Evolutionary conservation across 352 stramenopile genomes (phyloP).

Genomic region (Globisporangium iwayamae): DNA sequence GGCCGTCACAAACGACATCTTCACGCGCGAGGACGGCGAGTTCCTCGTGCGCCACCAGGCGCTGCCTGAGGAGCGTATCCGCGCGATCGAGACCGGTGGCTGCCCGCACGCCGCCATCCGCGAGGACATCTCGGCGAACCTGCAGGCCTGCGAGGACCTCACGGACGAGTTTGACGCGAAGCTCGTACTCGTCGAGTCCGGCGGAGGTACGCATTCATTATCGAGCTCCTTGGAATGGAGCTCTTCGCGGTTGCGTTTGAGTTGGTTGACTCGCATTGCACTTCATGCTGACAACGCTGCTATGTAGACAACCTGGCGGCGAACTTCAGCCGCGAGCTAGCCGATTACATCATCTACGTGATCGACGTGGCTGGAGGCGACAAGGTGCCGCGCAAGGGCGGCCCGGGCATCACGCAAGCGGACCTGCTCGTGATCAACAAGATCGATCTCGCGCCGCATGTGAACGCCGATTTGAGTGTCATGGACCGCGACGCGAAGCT

Average conservation of each 20-base stretch:
- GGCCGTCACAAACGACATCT: conserved; percentile 99
- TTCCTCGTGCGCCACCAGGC: conserved; percentile 95
- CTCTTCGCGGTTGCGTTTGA: too few species aligned
- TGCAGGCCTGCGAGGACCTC: conserved; percentile 94
- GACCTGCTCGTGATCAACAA: conserved; percentile 99
- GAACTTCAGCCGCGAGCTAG: conserved; percentile 96
- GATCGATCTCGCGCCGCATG: conserved; percentile 95
- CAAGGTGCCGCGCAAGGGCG: conserved; percentile 97
- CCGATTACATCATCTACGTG: conserved; percentile 98
- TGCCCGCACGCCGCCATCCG: conserved; percentile 97
- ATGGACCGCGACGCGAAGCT: conserved; percentile 94
- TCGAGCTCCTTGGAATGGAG: not conserved
- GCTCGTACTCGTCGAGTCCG: conserved; percentile 89
- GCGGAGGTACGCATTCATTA: conserved; percentile 45
- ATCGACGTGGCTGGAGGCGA: conserved; percentile 98
- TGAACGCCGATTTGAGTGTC: conserved; percentile 92
- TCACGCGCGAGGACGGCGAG: conserved; percentile 97
- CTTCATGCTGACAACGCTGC: not conserved
- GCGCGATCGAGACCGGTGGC: conserved; percentile 96
- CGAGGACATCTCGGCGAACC: conserved; percentile 97
- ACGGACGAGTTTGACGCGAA: conserved; percentile 86
- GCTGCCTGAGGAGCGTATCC: conserved; percentile 89
- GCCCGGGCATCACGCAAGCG: conserved; percentile 96
- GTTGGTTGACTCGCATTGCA: too few species aligned
- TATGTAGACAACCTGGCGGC: conserved; percentile 94